phyloP scores from a whole-genome alignment of 1,284 basidiomycete species.

The Lentinus polychrous region DNA sequence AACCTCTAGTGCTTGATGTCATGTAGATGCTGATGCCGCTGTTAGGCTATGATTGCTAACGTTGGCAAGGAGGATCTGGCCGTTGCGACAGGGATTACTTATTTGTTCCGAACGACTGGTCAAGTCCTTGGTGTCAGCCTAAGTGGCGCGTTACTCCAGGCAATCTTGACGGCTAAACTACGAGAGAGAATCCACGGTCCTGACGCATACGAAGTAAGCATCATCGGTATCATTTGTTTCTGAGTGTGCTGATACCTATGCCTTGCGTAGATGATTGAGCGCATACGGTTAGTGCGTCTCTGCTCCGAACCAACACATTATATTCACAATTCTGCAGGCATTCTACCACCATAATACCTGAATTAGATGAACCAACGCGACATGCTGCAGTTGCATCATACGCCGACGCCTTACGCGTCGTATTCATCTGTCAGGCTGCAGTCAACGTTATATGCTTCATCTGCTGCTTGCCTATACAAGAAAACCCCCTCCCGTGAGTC shows the following conservation, averaged over 20 bases:
- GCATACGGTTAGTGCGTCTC: conserved; percentile 48
- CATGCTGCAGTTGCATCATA: conserved; percentile 79
- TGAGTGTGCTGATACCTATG: background rate
- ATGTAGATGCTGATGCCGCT: background rate
- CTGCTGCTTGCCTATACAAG: conserved; percentile 68
- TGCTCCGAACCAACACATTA: background rate
- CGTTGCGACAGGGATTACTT: conserved; percentile 84
- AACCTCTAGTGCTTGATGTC: background rate
- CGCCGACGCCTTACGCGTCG: conserved; percentile 73
- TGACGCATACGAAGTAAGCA: conserved; percentile 54
- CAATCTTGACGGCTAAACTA: conserved; percentile 62
- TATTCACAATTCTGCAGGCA: conserved; percentile 42
- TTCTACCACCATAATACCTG: conserved; percentile 73
- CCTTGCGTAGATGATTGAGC: conserved; percentile 54
- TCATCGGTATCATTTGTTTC: background rate
- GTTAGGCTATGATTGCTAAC: conserved; percentile 76
- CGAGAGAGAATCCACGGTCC: conserved; percentile 70
- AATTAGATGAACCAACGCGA: conserved; percentile 54
- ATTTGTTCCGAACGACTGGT: conserved; percentile 85
- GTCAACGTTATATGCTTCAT: conserved; percentile 57
- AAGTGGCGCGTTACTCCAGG: conserved; percentile 76
- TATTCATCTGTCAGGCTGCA: conserved; percentile 76
- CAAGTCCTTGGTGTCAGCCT: conserved; percentile 87
- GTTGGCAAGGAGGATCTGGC: conserved; percentile 80
- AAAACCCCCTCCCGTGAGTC: conserved; percentile 65